Percentiles rank a stretch among this genome's conserved stretches.
These are phyloP conservation scores for Nakazawaea pomicola DNA, from an alignment of 805 yeast species.

Conservation along the genomic window DNA sequence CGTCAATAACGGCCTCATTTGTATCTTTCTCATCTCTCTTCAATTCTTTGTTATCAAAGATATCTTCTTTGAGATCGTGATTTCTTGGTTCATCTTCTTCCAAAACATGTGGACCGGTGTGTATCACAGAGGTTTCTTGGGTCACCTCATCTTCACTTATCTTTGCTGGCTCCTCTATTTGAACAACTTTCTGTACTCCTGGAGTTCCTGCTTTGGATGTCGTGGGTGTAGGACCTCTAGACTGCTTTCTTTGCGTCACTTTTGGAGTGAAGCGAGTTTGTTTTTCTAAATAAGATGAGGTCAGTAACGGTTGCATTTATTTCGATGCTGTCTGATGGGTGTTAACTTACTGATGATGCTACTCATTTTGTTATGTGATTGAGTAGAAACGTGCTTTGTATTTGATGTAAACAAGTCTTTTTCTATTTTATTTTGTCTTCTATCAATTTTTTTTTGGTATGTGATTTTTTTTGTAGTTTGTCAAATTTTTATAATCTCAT, in stretches of 20 bases:
- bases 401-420: slow-evolving; percentile 14
- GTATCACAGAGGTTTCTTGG: no score
- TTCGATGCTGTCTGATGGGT: no score
- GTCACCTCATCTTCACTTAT: background rate
- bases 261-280: slow-evolving; percentile 67
- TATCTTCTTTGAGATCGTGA: slow-evolving; percentile 6
- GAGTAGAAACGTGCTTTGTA: slow-evolving; percentile 17
- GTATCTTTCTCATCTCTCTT: background rate
- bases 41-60: background rate
- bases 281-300: slow-evolving; percentile 27
- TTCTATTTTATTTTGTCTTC: background rate
- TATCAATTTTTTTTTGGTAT: background rate
- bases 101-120: no score
- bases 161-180: slow-evolving; percentile 10
- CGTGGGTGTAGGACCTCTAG: slow-evolving; percentile 20
- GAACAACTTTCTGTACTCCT: slow-evolving; percentile 10
- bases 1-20: slow-evolving; percentile 1
- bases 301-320: background rate
- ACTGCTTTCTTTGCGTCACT: slow-evolving; percentile 25
- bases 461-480: background rate
- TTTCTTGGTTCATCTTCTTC: no score
- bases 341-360: slow-evolving; percentile 37
- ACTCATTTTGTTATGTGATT: slow-evolving; percentile 30
- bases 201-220: slow-evolving; percentile 20
- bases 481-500: no score